phyloP scores from a whole-genome alignment of 345 rosid genomes.

The Psidium guajava region DNA sequence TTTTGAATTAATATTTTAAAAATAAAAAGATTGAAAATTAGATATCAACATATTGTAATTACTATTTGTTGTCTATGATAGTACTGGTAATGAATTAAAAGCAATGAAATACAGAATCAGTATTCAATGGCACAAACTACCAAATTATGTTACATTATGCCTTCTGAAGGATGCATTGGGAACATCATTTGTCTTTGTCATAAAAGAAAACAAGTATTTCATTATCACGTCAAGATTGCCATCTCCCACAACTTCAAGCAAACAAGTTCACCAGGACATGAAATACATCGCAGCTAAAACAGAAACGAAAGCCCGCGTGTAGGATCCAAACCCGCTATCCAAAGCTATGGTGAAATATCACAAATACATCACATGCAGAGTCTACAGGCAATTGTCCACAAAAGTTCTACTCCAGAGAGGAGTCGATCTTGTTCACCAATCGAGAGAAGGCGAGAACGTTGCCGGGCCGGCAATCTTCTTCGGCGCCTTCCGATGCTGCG shows the following conservation, averaged over 20 bases:
- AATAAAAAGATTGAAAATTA: no score
- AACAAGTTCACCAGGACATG: background rate
- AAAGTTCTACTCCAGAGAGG: slow-evolving; percentile 16
- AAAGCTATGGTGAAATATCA: background rate
- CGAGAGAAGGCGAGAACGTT: slow-evolving; percentile 24
- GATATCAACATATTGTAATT: no score
- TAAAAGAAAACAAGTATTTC: background rate
- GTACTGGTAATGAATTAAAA: no score
- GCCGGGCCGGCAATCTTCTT: background rate
- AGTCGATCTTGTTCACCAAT: slow-evolving; percentile 17
- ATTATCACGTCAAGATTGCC: background rate
- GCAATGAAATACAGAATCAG: no score
- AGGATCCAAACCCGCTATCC: background rate
- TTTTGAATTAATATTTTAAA: no score
- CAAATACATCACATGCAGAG: background rate
- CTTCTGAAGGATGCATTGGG: no score
- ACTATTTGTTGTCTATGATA: no score
- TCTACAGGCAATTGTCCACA: background rate
- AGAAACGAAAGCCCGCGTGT: background rate
- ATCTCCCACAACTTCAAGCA: background rate
- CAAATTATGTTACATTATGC: no score
- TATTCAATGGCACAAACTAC: no score
- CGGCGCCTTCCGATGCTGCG: background rate
- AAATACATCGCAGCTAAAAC: background rate
- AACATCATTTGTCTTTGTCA: no score